Evolutionary conservation across 371 early-diverging fungal genomes (phyloP).

Genomic region (Paramicrosporidium saccamoebae): DNA sequence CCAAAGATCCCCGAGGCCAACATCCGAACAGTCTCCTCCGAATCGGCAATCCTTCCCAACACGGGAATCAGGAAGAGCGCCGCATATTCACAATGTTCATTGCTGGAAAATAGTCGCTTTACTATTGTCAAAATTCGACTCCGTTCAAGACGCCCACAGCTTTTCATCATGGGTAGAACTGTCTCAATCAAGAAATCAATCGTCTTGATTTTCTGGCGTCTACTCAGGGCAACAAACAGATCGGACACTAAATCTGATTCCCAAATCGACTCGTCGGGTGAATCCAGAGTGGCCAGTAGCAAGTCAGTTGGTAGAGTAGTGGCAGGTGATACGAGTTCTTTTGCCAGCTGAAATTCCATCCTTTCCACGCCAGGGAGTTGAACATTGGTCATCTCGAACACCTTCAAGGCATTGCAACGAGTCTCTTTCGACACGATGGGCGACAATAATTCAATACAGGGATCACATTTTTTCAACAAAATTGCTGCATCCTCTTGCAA

Average conservation of each 20-base stretch:
- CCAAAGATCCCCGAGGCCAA: constrained; percentile 75
- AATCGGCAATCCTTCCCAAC: constrained; percentile 89
- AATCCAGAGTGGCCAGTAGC: too few relatives aligned
- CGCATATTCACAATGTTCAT: constrained; percentile 66
- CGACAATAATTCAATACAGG: too few relatives aligned
- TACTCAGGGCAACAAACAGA: constrained; percentile 22
- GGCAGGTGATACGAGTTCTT: too few relatives aligned
- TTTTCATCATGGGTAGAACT: constrained; percentile 16
- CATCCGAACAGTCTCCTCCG: constrained; percentile 49
- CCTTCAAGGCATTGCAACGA: too few relatives aligned
- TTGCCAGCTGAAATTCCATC: too few relatives aligned
- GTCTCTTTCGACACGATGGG: too few relatives aligned
- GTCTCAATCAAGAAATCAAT: constrained; percentile 47
- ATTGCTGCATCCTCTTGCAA: too few relatives aligned
- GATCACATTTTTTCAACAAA: too few relatives aligned
- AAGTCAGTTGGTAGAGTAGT: too few relatives aligned
- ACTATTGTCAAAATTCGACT: constrained; percentile 21
- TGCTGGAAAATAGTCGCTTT: constrained; percentile 22
- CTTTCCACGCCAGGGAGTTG: too few relatives aligned
- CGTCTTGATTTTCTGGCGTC: constrained; percentile 35
- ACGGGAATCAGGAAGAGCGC: constrained; percentile 80
- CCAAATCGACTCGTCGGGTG: too few relatives aligned
- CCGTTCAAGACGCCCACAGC: constrained; percentile 67
- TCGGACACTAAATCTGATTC: constrained; percentile 10
- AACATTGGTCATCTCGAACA: too few relatives aligned